Conservation (phyloP, 345 rosid genomes). For the Eucalyptus cloeziana region DNA sequence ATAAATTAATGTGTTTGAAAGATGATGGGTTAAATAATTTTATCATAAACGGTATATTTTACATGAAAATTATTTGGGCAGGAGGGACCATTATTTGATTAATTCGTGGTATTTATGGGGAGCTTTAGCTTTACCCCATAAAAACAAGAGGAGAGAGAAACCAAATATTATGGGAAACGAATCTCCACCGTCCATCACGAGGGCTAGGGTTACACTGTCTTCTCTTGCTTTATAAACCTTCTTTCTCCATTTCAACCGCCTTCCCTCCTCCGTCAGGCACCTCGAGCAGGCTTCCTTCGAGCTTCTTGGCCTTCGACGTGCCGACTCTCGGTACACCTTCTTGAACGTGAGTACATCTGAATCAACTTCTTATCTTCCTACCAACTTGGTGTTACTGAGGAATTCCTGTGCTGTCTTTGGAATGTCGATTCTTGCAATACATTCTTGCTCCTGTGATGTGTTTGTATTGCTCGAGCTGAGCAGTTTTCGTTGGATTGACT, state of each 20-base stretch:
- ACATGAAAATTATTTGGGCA: neutral
- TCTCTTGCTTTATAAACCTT: neutral
- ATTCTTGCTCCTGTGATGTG: neutral
- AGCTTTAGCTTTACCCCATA: neutral
- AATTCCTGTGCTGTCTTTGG: neutral
- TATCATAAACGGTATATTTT: neutral
- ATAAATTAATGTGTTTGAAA: neutral
- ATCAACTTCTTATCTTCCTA: neutral
- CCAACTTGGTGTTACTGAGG: neutral
- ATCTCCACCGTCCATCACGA: neutral
- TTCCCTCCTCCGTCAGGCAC: neutral
- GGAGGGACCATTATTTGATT: neutral
- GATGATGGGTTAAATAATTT: neutral
- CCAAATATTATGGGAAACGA: neutral
- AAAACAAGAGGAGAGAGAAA: neutral
- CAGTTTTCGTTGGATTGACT: neutral
- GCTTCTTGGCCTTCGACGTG: neutral
- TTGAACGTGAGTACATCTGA: neutral
- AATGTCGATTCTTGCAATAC: neutral
- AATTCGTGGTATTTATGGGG: neutral
- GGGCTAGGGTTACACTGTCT: neutral
- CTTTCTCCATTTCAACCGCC: neutral
- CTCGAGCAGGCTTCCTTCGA: neutral
- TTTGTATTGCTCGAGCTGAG: neutral
- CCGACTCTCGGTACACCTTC: neutral